phyloP scores from a whole-genome alignment of 768 basidiomycete species.

The Trametes elegans region DNA sequence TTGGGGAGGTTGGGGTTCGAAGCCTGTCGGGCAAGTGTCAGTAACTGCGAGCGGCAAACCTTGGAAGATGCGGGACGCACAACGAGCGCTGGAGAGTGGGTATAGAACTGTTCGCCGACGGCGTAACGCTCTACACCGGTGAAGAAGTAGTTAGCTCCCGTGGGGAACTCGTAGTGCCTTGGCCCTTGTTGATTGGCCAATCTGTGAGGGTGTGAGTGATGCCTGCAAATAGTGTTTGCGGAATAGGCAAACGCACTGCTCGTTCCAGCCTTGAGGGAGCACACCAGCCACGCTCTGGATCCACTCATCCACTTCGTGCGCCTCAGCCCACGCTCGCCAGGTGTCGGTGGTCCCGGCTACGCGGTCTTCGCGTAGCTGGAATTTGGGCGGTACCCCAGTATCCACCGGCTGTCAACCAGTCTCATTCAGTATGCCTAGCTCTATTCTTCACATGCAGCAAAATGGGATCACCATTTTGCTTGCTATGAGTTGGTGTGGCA shows the following conservation, averaged over 20 bases:
- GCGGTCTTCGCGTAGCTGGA: slow-evolving; percentile 74
- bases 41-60: not conserved
- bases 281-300: slow-evolving; percentile 84
- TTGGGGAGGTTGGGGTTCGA: slow-evolving; percentile 71
- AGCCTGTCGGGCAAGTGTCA: slow-evolving; percentile 28
- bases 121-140: slow-evolving; percentile 69
- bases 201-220: slow-evolving; percentile 35
- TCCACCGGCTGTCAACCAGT: slow-evolving; percentile 61
- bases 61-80: slow-evolving; percentile 18
- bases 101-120: slow-evolving; percentile 89
- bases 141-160: slow-evolving; percentile 85
- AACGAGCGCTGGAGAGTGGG: slow-evolving; percentile 46
- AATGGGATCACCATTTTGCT: slow-evolving; percentile 71
- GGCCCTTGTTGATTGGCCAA: slow-evolving; percentile 53
- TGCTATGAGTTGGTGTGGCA: slow-evolving; percentile 88
- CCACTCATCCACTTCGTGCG: slow-evolving; percentile 90
- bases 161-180: slow-evolving; percentile 91
- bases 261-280: slow-evolving; percentile 86
- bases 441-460: too few species aligned
- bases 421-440: not conserved
- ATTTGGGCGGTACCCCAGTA: slow-evolving; percentile 58
- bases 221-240: not conserved
- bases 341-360: slow-evolving; percentile 68
- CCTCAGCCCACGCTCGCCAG: slow-evolving; percentile 81
- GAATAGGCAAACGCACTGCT: slow-evolving; percentile 55